A percentile compares a stretch with the other conserved stretches of the same genome.
phyloP scores from a whole-genome alignment of 306 rosid genomes.

The Neltuma alba region DNA sequence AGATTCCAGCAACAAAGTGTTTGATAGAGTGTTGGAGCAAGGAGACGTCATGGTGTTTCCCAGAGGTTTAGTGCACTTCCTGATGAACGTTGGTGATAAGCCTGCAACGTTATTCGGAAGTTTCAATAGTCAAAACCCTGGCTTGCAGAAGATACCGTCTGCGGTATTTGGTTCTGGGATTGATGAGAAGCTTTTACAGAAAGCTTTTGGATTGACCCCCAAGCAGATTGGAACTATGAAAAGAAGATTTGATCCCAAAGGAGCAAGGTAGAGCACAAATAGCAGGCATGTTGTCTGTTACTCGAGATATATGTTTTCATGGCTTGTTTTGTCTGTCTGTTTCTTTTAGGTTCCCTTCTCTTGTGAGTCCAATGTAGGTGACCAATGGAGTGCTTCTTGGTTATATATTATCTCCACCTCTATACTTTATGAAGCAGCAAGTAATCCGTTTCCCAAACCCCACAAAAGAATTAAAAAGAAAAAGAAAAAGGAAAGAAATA shows the following conservation, averaged over 20 bases:
- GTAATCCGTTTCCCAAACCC: neutral
- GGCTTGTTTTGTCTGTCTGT: slow-evolving; percentile 22
- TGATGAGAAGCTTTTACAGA: slow-evolving; percentile 66
- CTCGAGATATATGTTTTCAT: slow-evolving; percentile 27
- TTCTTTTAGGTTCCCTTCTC: neutral
- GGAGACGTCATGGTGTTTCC: slow-evolving; percentile 96
- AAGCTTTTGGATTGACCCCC: slow-evolving; percentile 83
- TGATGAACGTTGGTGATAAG: slow-evolving; percentile 84
- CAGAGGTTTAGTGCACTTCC: slow-evolving; percentile 78
- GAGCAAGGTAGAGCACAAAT: slow-evolving; percentile 34
- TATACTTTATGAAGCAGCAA: neutral
- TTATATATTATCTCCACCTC: neutral
- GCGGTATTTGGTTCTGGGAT: slow-evolving; percentile 91
- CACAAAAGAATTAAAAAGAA: neutral
- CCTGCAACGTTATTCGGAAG: slow-evolving; percentile 74
- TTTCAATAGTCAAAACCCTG: slow-evolving; percentile 93
- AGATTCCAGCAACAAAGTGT: slow-evolving; percentile 73
- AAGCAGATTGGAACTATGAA: slow-evolving; percentile 77
- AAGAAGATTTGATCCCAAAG: slow-evolving; percentile 67
- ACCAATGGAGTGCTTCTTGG: slow-evolving; percentile 26
- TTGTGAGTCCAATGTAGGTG: slow-evolving; percentile 1
- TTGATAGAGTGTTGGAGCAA: slow-evolving; percentile 58
- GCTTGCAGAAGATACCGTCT: slow-evolving; percentile 66
- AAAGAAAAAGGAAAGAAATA: neutral
- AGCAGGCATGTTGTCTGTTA: neutral